phyloP scores from a whole-genome alignment of 768 basidiomycete species.

The Termitomyces sp. region DNA sequence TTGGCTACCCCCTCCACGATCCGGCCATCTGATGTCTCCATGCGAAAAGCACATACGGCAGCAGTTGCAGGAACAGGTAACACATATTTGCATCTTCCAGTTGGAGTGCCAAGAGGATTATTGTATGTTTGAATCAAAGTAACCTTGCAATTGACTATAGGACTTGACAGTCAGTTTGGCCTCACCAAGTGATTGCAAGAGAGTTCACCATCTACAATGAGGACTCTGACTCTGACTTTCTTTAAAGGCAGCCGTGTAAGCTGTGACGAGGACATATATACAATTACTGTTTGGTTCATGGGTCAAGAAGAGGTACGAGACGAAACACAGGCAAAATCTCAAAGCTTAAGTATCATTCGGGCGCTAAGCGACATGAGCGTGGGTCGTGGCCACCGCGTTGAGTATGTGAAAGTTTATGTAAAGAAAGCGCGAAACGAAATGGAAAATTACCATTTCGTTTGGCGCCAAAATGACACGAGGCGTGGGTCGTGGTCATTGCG shows the following conservation, averaged over 20 bases:
- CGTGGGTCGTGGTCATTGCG: background rate
- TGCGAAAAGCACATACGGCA: constrained; percentile 49
- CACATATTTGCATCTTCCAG: constrained; percentile 43
- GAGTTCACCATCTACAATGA: constrained; percentile 38
- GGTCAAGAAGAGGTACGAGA: background rate
- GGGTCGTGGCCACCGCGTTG: no score
- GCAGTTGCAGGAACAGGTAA: constrained; percentile 55
- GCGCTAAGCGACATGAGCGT: background rate
- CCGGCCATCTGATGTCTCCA: constrained; percentile 37
- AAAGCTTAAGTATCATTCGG: background rate
- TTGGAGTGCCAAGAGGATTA: constrained; percentile 30
- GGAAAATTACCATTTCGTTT: no score
- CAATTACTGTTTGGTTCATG: constrained; percentile 13
- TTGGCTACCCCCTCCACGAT: constrained; percentile 39
- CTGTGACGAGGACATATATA: constrained; percentile 7
- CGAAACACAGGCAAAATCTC: background rate
- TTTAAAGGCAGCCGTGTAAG: constrained; percentile 31
- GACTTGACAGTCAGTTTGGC: background rate
- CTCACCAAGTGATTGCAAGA: background rate
- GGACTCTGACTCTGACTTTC: constrained; percentile 31
- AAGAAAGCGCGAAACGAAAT: no score
- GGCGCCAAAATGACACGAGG: constrained; percentile 1
- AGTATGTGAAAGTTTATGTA: no score
- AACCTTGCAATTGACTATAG: constrained; percentile 34
- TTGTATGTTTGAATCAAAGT: constrained; percentile 33